Base-by-base conservation (phyloP, 2,329 filamentous ascomycete genomes). In the Dactylellina leptospora region DNA sequence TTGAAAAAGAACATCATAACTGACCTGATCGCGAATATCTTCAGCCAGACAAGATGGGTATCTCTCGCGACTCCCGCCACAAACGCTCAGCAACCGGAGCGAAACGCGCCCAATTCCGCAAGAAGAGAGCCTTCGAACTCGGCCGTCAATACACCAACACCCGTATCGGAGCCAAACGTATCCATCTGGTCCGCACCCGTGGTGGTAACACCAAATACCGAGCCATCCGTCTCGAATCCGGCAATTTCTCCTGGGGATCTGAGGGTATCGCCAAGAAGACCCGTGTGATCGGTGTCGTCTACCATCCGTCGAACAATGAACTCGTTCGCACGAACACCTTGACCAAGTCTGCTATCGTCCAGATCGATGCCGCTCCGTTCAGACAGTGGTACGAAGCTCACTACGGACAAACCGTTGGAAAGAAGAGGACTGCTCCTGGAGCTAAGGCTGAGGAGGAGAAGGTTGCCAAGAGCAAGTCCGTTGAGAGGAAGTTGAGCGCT, bases 251-350 rank as follows among this genome's bases (percentile, higher is more conserved):
- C 80, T 99, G 95, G 95, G 93, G 91, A 80, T 97, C 92, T 78
- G 95, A 99, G 88, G 93, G 93, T 81, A 86, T 92, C 84, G 91
- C 93, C 84, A 93, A 95, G 89, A 99, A 99, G 90, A 92, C 91
- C 84, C 95, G 96, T 87, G 91, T 99, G 83, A 97, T 99, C 83
- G 92, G 86, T 80, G 96, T 99, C 85, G 90, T 89, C 82, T 99
- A 92, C 91, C 96, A 99, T 85, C 96, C 95, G 76, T 97, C 93
- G 83, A 99, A 99, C 93, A 99, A 99, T 92, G 95, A 99, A 86
- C 88, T 99, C 79, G 93, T 99, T 87, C 95, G 95, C 82, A 99
- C 95, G 84, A 99, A 99, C 90, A 97, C 95, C 86, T 88, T 99
- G 83, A 99, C 95, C 87, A 96, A 93, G 86, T 92, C 92, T 81